Base-by-base conservation (phyloP, 148 eudicot genomes). In the Hydrangea macrophylla region DNA sequence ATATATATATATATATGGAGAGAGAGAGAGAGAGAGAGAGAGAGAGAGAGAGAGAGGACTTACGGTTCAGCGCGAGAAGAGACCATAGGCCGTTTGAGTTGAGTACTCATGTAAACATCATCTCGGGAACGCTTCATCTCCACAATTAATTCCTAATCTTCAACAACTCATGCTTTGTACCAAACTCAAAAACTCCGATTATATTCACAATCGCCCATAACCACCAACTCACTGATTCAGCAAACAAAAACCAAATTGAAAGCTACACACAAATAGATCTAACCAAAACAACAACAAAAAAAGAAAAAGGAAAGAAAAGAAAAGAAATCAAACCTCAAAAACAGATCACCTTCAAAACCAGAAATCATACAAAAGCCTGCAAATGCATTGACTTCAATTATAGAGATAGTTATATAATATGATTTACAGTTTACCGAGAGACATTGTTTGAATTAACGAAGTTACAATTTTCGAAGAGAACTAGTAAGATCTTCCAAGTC, bases 61-160 rank as follows among this genome's bases (percentile, higher is more conserved):
- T 77, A 91, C 97, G 76, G 60, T 67, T 88, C 95, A 58, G 74
- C 83, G 17, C 78, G 86, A 68, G 81, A 76, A 22, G 86, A 72
- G 42, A 69, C 76, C 26, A 80, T 65, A 57, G 97, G 84, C 25
- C 86, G 83, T 76, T 79, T 82, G 65, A 69, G 70, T 76, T 85
- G 91, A 79, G 89, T 81, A 78, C 80, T 77, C 76, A 60, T 59
- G 45, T 30, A 74, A n/a, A 59, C 79, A 74, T 80, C 90, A 59
- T 88, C 97, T 83, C 87, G 72, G 58, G 77, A 78, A 89, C 92
- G 85, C 86, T 87, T 92, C 92, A 85, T 89, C 73, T 68, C 39
- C 27, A 40, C 35, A 53, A 62, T 39, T 61, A 40, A 73, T 61
- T 67, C 65, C 27, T 68, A 37, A 22, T 62, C 64, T 48, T 60